These are phyloP conservation scores for Gonium pectorale DNA, from an alignment of 139 green algal genomes.

Conservation along the genomic window DNA sequence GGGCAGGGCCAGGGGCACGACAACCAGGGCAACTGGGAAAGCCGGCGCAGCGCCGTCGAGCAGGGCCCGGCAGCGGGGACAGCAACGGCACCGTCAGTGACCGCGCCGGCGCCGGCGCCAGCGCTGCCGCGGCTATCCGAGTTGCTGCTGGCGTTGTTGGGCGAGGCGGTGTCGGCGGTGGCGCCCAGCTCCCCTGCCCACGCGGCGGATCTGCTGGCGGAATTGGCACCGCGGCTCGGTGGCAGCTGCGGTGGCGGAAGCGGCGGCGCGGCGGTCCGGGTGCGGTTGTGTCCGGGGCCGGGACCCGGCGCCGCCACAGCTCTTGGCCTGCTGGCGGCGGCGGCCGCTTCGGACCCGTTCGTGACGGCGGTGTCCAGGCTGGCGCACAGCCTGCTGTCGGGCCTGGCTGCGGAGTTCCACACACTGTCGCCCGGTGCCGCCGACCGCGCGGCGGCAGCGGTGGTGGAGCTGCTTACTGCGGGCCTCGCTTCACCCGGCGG, in stretches of 20 bases:
- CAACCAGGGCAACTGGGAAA: too few species aligned
- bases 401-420: constrained; percentile 14
- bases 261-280: background rate
- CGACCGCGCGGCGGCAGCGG: background rate
- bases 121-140: background rate
- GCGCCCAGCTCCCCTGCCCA: constrained; percentile 20
- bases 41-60: too few species aligned
- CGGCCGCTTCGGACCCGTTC: background rate
- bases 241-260: background rate
- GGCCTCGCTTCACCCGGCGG: background rate
- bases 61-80: too few species aligned
- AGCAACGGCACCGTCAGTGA: too few species aligned
- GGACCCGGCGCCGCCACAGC: background rate
- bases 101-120: too few species aligned
- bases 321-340: background rate
- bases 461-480: background rate
- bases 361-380: background rate
- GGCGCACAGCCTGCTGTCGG: background rate
- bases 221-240: background rate
- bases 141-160: constrained; percentile 16
- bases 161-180: background rate
- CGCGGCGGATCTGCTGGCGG: constrained; percentile 26
- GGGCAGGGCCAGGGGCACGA: too few species aligned
- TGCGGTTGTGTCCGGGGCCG: too few species aligned
- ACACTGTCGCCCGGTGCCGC: constrained; percentile 6